Evolutionary conservation across 805 yeast species (phyloP).

Genomic region (Yarrowia bubula): DNA sequence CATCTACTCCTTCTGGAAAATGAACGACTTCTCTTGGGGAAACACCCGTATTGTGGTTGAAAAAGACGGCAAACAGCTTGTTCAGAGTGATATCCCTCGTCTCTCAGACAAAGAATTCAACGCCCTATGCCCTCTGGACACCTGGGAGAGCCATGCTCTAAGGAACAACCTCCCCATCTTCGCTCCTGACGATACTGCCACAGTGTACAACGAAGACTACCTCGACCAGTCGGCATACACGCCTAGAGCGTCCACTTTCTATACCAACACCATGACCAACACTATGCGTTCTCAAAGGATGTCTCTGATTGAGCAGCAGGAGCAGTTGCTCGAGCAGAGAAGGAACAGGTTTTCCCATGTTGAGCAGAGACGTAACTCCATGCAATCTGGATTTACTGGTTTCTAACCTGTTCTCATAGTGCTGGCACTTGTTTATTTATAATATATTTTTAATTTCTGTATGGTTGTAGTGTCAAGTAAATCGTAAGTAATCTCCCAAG

Average conservation of each 20-base stretch:
- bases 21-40: slow-evolving; percentile 67
- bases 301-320: slow-evolving; percentile 21
- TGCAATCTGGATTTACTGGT: slow-evolving; percentile 23
- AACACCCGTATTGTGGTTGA: slow-evolving; percentile 60
- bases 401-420: slow-evolving; percentile 3
- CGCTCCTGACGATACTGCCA: slow-evolving; percentile 17
- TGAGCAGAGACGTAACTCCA: not conserved
- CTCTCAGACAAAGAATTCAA: slow-evolving; percentile 14
- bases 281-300: slow-evolving; percentile 19
- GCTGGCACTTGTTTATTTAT: slow-evolving; percentile 18
- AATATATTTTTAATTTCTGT: not conserved
- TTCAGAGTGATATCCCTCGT: slow-evolving; percentile 29
- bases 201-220: slow-evolving; percentile 20
- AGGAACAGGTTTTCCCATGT: slow-evolving; percentile 13
- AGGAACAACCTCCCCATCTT: slow-evolving; percentile 38
- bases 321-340: slow-evolving; percentile 9
- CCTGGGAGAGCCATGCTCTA: slow-evolving; percentile 42
- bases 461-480: too few species aligned
- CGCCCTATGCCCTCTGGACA: slow-evolving; percentile 39
- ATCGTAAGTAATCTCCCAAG: too few species aligned
- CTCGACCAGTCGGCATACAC: slow-evolving; percentile 19
- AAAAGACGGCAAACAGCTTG: slow-evolving; percentile 49
- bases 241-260: slow-evolving; percentile 14
- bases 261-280: slow-evolving; percentile 27
- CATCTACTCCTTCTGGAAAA: slow-evolving; percentile 60